phyloP scores from a whole-genome alignment of 805 yeast genomes.

The Ogataea siamensis region DNA sequence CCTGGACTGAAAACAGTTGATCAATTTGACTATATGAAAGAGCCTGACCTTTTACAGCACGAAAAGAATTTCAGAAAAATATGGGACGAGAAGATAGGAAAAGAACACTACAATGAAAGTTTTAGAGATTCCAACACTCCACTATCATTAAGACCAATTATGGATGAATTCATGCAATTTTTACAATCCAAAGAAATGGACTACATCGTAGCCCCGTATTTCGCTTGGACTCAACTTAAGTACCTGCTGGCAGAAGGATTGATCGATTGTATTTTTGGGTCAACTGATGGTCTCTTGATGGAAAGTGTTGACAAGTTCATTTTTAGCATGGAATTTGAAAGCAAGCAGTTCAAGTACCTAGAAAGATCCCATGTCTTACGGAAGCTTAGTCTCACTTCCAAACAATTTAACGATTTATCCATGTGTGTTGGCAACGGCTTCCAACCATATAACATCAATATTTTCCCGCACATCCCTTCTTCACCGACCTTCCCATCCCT shows the following conservation, averaged over 20 bases:
- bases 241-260: slow-evolving; percentile 56
- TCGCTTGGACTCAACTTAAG: slow-evolving; percentile 76
- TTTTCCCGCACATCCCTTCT: slow-evolving; percentile 41
- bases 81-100: slow-evolving; percentile 41
- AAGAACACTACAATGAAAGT: slow-evolving; percentile 39
- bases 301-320: slow-evolving; percentile 65
- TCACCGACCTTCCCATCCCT: slow-evolving; percentile 29
- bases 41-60: slow-evolving; percentile 30
- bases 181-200: slow-evolving; percentile 57
- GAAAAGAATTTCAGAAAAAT: slow-evolving; percentile 45
- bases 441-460: slow-evolving; percentile 62
- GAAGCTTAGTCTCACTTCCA: slow-evolving; percentile 59
- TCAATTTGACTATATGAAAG: slow-evolving; percentile 29
- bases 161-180: slow-evolving; percentile 53
- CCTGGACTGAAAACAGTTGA: slow-evolving; percentile 55
- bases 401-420: slow-evolving; percentile 72
- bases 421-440: slow-evolving; percentile 76
- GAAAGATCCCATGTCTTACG: slow-evolving; percentile 55
- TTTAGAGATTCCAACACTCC: slow-evolving; percentile 55
- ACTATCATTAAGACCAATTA: slow-evolving; percentile 47
- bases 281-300: slow-evolving; percentile 72
- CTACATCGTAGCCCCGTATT: slow-evolving; percentile 78
- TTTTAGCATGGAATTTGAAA: slow-evolving; percentile 63
- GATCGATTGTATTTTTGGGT: slow-evolving; percentile 79
- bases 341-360: slow-evolving; percentile 64